Base-by-base conservation (phyloP, 2,329 filamentous ascomycete species). In the Diaporthe vexans region DNA sequence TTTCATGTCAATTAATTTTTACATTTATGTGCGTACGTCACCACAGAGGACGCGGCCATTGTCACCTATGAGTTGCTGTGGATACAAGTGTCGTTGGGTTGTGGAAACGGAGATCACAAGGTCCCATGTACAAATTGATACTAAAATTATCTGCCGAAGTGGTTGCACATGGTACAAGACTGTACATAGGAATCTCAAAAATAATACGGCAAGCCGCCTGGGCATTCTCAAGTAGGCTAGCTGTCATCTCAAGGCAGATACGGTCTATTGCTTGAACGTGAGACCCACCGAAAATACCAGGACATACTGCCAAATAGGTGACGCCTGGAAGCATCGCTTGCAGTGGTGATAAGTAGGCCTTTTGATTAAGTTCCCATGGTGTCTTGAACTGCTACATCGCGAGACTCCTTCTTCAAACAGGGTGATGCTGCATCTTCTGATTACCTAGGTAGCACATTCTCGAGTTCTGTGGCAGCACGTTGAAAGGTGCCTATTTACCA, bases 71-170 rank as follows among this genome's bases (percentile, higher is more conserved):
- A 33, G 10, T 24, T 26, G 29, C 4, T 26, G 15, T 26, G 21
- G n/a, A 26, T 15, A 13, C 35, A 24, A 48, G 17, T 29, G 26
- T 5, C 15, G 13, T 24, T 26, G 33, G 15, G 21, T 17, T 67
- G 11, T 33, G 6, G 6, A 29, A 3, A 65, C 26, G 26, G 43
- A 33, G 33, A 43, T 9, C 13, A 13, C n/a, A 24, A 43, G 26
- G 13, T 9, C n/a, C 13, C 35, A 43, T 43, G n/a, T 26, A 15
- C 11, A 17, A 33, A 43, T 19, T 19, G 37, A 19, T 61, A 61
- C 57, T 29, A 46, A 46, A 61, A 61, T 61, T 46, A 61, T 61
- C 58, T 43, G 37, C 37, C 58, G 58, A 61, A 46, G 58, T 21
- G 37, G 24, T 46, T 63, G 58, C 58, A 63, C 24, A 63, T 21